Percentiles rank a stretch among this genome's conserved stretches.
Conservation (phyloP, 2,329 filamentous ascomycete genomes). For the Trichoderma atroviride region DNA sequence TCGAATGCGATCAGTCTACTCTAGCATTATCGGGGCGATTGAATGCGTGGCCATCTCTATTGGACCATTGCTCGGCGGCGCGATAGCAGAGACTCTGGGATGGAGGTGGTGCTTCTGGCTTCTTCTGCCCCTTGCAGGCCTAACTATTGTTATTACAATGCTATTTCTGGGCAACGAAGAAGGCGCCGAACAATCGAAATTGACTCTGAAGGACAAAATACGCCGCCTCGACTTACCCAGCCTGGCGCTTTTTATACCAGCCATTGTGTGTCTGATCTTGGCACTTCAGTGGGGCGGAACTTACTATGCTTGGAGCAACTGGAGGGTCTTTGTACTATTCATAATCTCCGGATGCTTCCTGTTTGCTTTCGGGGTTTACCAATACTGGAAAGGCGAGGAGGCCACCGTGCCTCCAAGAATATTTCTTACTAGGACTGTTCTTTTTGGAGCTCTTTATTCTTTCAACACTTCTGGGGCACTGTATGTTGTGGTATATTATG, state of each 20-base stretch:
- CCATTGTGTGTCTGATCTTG: neutral
- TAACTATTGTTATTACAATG: neutral
- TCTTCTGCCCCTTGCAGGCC: neutral
- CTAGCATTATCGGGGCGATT: slow-evolving; percentile 4
- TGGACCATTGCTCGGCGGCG: slow-evolving; percentile 20
- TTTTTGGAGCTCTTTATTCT: neutral
- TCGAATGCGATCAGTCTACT: neutral
- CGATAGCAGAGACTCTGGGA: slow-evolving; percentile 6
- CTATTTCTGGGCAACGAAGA: neutral
- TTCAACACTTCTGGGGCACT: neutral
- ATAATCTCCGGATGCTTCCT: neutral
- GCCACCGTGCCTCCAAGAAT: neutral
- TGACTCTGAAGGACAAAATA: neutral
- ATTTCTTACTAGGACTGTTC: slow-evolving; percentile 2
- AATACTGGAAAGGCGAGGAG: neutral
- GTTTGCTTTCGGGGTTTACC: neutral
- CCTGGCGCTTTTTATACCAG: neutral
- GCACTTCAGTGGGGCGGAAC: neutral
- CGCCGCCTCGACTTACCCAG: neutral
- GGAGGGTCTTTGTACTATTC: neutral
- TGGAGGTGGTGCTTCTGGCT: slow-evolving; percentile 22
- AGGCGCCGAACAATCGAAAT: neutral
- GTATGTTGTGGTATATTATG: neutral
- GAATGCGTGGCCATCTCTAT: slow-evolving; percentile 16
- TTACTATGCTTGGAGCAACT: neutral